Evolutionary conservation across 495 filamentous ascomycete species (phyloP), one percentile per base, ranked within the genome.

Genomic region (Penicillium paradoxum): DNA sequence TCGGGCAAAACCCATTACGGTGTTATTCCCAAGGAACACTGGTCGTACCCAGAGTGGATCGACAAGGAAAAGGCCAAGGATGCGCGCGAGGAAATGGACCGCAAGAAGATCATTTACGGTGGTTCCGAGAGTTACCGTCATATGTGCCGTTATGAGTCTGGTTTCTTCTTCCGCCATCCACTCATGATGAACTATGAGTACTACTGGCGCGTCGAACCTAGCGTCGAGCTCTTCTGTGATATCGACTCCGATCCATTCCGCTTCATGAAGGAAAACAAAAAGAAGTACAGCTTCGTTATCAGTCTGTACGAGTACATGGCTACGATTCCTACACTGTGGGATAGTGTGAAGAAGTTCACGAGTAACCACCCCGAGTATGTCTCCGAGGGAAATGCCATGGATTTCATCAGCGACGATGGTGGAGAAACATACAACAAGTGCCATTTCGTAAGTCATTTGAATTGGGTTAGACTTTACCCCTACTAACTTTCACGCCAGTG

Each of bases 251-350:
- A 95, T 61, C 83, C 90, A 1, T 95, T 95, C 79, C 83, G 83
- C 39, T 89, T 78, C 72, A 91, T 95, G 89, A 82, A 83, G 54
- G 88, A 95, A 64, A 84, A 91, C 64, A 81, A 86, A 55, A 95
- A 95, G 74, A 91, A 90, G 66, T 95, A 95, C 76, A 88, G 87
- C 62, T 95, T 95, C 57, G 86, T 90, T 21, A 73, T 95, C 45
- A 92, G 88, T 72, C 62, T 97, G 64, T 96, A 91, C 70, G 93
- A 98, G 70, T 98, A 97, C 69, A 79, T 85, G 25, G 95, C 95
- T 65, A 98, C 93, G 0, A 97, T 98, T 57, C 90, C 90, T 11
- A 96, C 91, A 0, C 80, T 98, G 6, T 98, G 93, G 93, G 86
- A 95, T 54, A 91, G 86, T 61, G 83, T 84, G 54, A 92, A 92